Base-by-base conservation (phyloP, 306 rosid species). In the Quercus cerris region DNA sequence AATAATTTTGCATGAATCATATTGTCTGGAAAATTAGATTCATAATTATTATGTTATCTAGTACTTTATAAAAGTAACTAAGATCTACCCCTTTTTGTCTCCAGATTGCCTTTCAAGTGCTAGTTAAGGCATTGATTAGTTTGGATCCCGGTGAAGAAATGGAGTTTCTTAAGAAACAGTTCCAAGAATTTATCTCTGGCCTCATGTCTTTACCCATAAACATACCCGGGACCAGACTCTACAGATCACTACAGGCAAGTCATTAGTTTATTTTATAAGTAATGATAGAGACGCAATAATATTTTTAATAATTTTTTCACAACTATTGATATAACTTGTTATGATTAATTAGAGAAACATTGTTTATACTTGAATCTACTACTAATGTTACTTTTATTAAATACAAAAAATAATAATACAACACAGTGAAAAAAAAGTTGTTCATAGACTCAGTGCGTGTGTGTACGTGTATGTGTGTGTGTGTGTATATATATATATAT, bases 81-180 rank as follows among this genome's bases (percentile, higher is more conserved):
- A 79, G 77, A 75, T 64, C 61, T 84, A 46, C 52, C 74, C 70
- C 66, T 78, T 75, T 78, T 79, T 78, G 89, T 78, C 81, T 68
- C 75, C 89, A 95, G 98, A 93, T 95, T 86, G 89, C 97, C 51
- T 95, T 95, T 83, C 92, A 95, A 85, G 92, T 93, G 77, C 92
- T 95, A 71, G 96, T 89, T 49, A 95, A 93, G 86, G 91, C 90
- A 80, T 83, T 95, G 90, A 90, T 95, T 75, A 93, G 90, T 79
- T 87, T 93, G 88, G 85, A 89, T 78, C 99, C 94, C 64, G 90
- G 97, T 67, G 83, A 87, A 76, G 92, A 93, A 63, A 93, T 93
- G 98, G 93, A 95, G 68, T 82, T 85, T 62, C 88, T 95, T 44
- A 89, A 86, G 89, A 87, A 91, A 79, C 87, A 89, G 79, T 95